Evolutionary conservation across 1,139 yeast genomes (phyloP).

Genomic region (Maudiozyma humilis): DNA sequence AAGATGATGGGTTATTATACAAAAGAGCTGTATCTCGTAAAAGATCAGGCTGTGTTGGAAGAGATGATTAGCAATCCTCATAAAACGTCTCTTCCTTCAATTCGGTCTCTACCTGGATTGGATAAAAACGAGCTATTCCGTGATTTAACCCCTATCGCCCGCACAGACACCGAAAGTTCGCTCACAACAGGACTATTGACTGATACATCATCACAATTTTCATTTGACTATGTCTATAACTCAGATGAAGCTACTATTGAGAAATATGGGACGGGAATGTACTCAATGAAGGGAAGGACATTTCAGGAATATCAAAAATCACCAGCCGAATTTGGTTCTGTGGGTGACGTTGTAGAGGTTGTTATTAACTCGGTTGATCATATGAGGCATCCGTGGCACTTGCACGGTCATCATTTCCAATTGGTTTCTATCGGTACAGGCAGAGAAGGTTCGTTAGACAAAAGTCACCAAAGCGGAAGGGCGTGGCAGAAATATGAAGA

Average conservation of each 20-base stretch:
- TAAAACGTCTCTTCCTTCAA: slow-evolving; percentile 4
- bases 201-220: slow-evolving; percentile 10
- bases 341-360: slow-evolving; percentile 55
- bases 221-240: slow-evolving; percentile 18
- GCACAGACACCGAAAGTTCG: background rate
- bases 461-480: slow-evolving; percentile 31
- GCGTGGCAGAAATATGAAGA: slow-evolving; percentile 18
- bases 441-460: slow-evolving; percentile 38
- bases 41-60: background rate
- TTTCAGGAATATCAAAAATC: slow-evolving; percentile 18
- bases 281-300: slow-evolving; percentile 20
- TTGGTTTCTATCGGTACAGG: slow-evolving; percentile 48
- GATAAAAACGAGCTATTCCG: slow-evolving; percentile 17
- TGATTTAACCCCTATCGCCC: slow-evolving; percentile 14
- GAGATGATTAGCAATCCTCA: background rate
- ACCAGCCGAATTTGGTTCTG: slow-evolving; percentile 34
- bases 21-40: slow-evolving; percentile 17
- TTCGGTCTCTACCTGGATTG: slow-evolving; percentile 19
- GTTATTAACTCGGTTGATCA: slow-evolving; percentile 69
- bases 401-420: slow-evolving; percentile 83
- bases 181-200: slow-evolving; percentile 4
- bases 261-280: slow-evolving; percentile 20
- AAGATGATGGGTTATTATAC: slow-evolving; percentile 29
- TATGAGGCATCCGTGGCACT: slow-evolving; percentile 88
- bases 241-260: slow-evolving; percentile 7